These are phyloP conservation scores for Clonostachys rosea DNA, from an alignment of 2,329 filamentous ascomycete genomes.

Conservation along the genomic window DNA sequence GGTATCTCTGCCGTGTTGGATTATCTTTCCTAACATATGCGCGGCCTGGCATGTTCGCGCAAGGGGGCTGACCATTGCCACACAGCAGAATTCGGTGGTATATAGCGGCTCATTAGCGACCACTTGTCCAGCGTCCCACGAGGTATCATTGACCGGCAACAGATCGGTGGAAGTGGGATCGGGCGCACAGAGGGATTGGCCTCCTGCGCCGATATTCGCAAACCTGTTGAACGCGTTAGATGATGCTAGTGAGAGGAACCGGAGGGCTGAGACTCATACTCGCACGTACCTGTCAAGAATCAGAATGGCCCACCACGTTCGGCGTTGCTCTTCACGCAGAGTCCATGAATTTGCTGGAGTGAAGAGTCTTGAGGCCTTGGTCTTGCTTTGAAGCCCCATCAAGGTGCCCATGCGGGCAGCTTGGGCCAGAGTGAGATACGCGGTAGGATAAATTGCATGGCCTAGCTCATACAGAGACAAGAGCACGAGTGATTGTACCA, in stretches of 20 bases:
- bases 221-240: conserved; percentile 1
- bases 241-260: no score
- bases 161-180: conserved; percentile 6
- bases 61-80: conserved; percentile 5
- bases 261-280: no score
- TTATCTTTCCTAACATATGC: conserved; percentile 10
- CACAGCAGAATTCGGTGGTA: conserved; percentile 6
- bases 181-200: conserved; percentile 3
- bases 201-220: conserved; percentile 4
- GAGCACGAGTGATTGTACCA: conserved; percentile 8
- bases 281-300: conserved; percentile 8
- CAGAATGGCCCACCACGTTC: conserved; percentile 12
- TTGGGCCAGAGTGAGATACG: conserved; percentile 9
- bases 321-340: conserved; percentile 8
- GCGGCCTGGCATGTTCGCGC: conserved; percentile 10
- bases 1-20: conserved; percentile 2
- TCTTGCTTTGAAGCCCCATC: background rate
- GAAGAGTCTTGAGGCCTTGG: conserved; percentile 5
- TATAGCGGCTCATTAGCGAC: conserved; percentile 9
- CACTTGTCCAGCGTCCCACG: conserved; percentile 9
- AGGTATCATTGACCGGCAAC: conserved; percentile 9
- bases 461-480: conserved; percentile 6
- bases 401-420: conserved; percentile 10
- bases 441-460: conserved; percentile 9
- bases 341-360: conserved; percentile 7